Evolutionary conservation across 768 basidiomycete species (phyloP), one percentile per base, ranked within the genome.

Genomic region (Lactifluus pinguis): DNA sequence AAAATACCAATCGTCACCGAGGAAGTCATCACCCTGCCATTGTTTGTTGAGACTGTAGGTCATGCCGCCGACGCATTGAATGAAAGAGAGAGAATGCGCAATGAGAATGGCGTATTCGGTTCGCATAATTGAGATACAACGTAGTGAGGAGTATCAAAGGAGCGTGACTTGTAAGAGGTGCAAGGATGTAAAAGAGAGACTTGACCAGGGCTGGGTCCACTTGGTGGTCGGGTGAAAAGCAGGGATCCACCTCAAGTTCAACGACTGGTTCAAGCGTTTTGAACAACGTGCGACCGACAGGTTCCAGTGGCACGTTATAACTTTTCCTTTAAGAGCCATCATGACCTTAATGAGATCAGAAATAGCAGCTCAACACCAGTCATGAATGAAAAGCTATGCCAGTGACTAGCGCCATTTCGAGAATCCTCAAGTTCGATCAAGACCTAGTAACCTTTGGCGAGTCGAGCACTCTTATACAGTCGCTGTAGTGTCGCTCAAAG

Each of bases 1-100:
- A 78, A 78, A 85, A 1, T 66, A 69, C 74, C 78, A 85, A 4
- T 39, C 2, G 3, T 59, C 61, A 19, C 74, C 53, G 59, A 79
- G 73, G 67, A 86, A 86, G 66, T 74, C 72, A 15, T 57, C 5
- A 38, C 77, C 78, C 48, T 72, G 60, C 67, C 57, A 66, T 30
- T 59, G 6, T 49, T 66, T 56, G 25, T 59, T 17, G 15, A 63
- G 60, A 44, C 30, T 29, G 49, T 59, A 59, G 38, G 30, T 6
- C 5, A 50, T 25, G 17, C 21, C 45, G 1, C 55, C 62, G 25
- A 47, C 54, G 15, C 36, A 47, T 17, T 19, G 53, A 11, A 54
- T 29, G 49, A 59, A 55, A 29, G 49, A 47, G 14, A 55, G 49
- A 14, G 32, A 50, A 38, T 58, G 41, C 15, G 49, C 25, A 49